Conservation (phyloP, 2,329 filamentous ascomycete species). For the Stagonosporopsis cucurbitacearum region DNA sequence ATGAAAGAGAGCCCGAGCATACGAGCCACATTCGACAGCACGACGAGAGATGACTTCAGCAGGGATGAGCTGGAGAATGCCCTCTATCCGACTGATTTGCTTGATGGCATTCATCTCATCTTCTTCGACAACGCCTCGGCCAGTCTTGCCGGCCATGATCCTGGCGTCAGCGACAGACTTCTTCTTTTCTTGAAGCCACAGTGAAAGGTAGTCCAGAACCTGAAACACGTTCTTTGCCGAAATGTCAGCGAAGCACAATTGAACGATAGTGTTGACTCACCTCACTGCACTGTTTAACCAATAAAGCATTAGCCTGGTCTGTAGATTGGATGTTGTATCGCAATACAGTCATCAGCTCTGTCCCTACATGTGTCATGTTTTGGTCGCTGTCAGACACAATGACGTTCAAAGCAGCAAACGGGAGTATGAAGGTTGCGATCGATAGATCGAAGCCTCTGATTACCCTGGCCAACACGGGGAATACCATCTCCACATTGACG, state of each 20-base stretch:
- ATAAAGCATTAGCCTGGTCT: constrained; percentile 69
- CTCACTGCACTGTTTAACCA: constrained; percentile 85
- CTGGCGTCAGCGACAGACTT: constrained; percentile 51
- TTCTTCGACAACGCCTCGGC: constrained; percentile 53
- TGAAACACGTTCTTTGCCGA: constrained; percentile 78
- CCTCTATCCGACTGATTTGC: constrained; percentile 71
- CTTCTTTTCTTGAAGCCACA: constrained; percentile 85
- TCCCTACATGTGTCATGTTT: constrained; percentile 69
- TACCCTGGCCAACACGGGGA: constrained; percentile 79
- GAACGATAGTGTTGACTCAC: constrained; percentile 55
- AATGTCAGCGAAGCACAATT: constrained; percentile 20
- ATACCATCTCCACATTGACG: constrained; percentile 75
- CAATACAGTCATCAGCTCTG: constrained; percentile 79
- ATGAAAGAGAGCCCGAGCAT: constrained; percentile 89
- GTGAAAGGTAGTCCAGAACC: constrained; percentile 87
- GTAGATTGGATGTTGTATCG: constrained; percentile 63
- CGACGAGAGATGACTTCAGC: constrained; percentile 78
- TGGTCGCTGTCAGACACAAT: constrained; percentile 73
- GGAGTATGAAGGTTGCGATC: constrained; percentile 86
- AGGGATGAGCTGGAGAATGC: constrained; percentile 72
- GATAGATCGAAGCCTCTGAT: constrained; percentile 85
- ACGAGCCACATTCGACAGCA: constrained; percentile 93
- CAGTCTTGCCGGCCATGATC: constrained; percentile 52
- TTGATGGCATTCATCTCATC: constrained; percentile 61
- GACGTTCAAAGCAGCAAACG: constrained; percentile 84